Evolutionary conservation across 441 rosid species (phyloP), one percentile per base, ranked within the genome.

Genomic region (Biscutella laevigata): DNA sequence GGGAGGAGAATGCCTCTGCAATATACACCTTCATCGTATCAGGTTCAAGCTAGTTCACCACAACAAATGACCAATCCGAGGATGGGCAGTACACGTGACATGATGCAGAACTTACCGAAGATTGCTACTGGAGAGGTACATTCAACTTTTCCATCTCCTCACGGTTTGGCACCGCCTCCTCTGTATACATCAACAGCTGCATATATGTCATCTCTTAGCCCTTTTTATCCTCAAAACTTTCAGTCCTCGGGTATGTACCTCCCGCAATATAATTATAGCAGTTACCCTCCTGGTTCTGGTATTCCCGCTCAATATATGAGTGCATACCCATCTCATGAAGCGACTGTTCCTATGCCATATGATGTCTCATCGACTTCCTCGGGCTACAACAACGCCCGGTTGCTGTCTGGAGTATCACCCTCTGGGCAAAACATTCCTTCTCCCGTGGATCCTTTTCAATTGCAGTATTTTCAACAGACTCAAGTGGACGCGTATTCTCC

Each of bases 401-500:
- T 64, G 21, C 57, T 60, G 16, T 61, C 74, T 46, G 81, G 77
- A 55, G 71, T 64, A 58, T 55, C 79, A 66, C 61, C 82, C 20
- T 42, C 71, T 7, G 83, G 76, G 35, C 82, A 67, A 28, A 54
- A 53, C 81, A 56, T 53, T 56, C 72, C 84, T 55, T 45, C 82
- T 46, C 70, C 66, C 21, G 53, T 75, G 48, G 80, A 79, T 71
- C 84, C 82, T 13, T 59, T 71, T 67, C 86, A 80, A 3, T 29
- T 80, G 74, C 82, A 69, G 13, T 80, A 77, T 64, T 68, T 72
- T 40, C 82, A 76, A 36, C 82, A 76, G 55, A 59, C 83, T 65
- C 70, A 68, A 67, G 75, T 71, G 37, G 79, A 78, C 40, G 44
- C 57, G 0, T 82, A 71, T 47, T 61, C 72, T 65, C 67, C 78